These are phyloP conservation scores for Kitagawia praeruptora DNA, from an alignment of 129 eudicot species.

Conservation along the genomic window DNA sequence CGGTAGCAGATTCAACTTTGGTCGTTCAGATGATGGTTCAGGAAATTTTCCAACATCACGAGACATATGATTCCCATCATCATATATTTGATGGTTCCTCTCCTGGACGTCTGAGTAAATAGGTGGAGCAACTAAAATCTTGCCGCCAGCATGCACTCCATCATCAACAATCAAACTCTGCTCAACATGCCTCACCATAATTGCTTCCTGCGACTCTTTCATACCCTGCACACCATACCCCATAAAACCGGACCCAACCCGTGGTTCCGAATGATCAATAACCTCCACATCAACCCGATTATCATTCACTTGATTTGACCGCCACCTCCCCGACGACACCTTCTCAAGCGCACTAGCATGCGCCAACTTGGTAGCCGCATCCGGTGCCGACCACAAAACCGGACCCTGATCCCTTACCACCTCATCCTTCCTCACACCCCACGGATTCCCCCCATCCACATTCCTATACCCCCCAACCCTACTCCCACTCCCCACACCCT, in stretches of 20 bases:
- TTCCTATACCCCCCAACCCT: not conserved
- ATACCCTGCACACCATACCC: slow-evolving; percentile 21
- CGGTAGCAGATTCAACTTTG: slow-evolving; percentile 79
- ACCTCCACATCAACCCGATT: slow-evolving; percentile 58
- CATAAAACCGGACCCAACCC: slow-evolving; percentile 20
- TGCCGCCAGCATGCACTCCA: slow-evolving; percentile 20
- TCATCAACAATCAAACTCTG: slow-evolving; percentile 42
- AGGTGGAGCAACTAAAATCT: slow-evolving; percentile 22
- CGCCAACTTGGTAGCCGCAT: slow-evolving; percentile 69
- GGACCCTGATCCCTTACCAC: slow-evolving; percentile 44
- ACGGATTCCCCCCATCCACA: slow-evolving; percentile 39
- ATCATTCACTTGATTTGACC: slow-evolving; percentile 42
- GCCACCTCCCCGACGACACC: slow-evolving; percentile 93
- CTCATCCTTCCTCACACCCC: slow-evolving; percentile 67
- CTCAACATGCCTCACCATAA: slow-evolving; percentile 33
- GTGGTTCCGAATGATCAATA: slow-evolving; percentile 39
- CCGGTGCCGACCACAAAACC: slow-evolving; percentile 63
- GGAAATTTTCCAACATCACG: slow-evolving; percentile 24
- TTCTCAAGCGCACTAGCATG: slow-evolving; percentile 95
- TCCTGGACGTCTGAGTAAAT: slow-evolving; percentile 21
- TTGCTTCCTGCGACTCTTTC: slow-evolving; percentile 21
- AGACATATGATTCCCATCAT: slow-evolving; percentile 23
- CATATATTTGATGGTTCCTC: slow-evolving; percentile 19
- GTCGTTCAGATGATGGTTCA: slow-evolving; percentile 50
- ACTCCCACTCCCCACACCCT: slow-evolving; percentile 17